These are phyloP conservation scores for Hericium coralloides DNA, from an alignment of 768 basidiomycete genomes.

Conservation along the genomic window DNA sequence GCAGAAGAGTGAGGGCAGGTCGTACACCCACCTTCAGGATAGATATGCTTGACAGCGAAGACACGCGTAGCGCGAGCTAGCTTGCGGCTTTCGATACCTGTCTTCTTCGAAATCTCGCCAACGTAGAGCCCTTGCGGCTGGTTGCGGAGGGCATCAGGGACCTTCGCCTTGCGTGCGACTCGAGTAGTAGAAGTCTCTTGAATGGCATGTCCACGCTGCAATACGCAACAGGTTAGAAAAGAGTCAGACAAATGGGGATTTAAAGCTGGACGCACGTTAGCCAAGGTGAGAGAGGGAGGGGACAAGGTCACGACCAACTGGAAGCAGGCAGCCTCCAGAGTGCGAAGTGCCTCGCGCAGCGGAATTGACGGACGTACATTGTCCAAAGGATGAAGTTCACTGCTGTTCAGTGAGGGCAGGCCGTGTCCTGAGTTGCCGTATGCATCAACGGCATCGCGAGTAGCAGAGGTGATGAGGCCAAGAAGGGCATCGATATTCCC, in stretches of 20 bases:
- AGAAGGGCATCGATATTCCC: too few relatives aligned
- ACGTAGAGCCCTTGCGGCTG: constrained; percentile 30
- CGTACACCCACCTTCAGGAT: constrained; percentile 26
- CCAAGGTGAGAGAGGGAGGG: constrained; percentile 11
- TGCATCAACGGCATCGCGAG: constrained; percentile 6
- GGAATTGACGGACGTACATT: constrained; percentile 6
- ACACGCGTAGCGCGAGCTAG: constrained; percentile 30
- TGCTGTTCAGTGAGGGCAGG: constrained; percentile 6
- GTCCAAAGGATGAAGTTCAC: neutral
- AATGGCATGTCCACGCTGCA: constrained; percentile 1
- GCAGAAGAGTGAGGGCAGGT: neutral
- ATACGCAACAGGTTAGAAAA: neutral
- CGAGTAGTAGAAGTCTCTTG: constrained; percentile 20
- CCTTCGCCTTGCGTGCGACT: constrained; percentile 25
- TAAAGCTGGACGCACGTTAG: constrained; percentile 8
- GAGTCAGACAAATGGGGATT: neutral
- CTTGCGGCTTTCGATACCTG: constrained; percentile 28
- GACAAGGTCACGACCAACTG: constrained; percentile 15
- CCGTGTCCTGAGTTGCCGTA: constrained; percentile 9
- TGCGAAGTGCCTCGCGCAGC: constrained; percentile 10
- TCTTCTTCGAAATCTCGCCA: constrained; percentile 20
- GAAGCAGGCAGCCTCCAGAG: constrained; percentile 17
- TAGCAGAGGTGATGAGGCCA: neutral
- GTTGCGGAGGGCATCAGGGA: constrained; percentile 29
- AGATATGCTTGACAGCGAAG: constrained; percentile 32